phyloP scores from a whole-genome alignment of 2,329 filamentous ascomycete genomes.

The Aspergillus fijiensis region DNA sequence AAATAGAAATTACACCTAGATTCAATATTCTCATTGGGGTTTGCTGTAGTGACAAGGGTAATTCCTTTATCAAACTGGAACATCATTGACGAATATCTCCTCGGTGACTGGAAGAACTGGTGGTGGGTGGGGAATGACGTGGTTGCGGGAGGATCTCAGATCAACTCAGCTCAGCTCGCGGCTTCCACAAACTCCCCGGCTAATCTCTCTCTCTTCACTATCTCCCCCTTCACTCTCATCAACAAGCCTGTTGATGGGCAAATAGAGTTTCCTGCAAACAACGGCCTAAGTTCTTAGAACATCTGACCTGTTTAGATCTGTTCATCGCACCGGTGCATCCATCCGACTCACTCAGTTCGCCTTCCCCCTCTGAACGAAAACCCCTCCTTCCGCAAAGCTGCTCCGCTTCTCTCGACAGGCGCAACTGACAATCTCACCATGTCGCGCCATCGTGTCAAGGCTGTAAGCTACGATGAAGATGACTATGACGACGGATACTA shows the following conservation, averaged over 20 bases:
- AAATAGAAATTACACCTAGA: conserved; percentile 2
- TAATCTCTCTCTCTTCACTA: background rate
- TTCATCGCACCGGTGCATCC: background rate
- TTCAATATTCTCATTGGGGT: background rate
- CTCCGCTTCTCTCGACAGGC: background rate
- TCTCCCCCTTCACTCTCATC: background rate
- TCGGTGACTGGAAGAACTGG: background rate
- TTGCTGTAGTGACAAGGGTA: background rate
- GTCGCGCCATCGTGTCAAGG: conserved; percentile 49
- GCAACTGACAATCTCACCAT: conserved; percentile 28
- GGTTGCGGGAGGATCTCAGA: conserved; percentile 16
- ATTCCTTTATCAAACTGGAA: no score
- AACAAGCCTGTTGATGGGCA: background rate
- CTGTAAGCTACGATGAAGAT: conserved; percentile 44
- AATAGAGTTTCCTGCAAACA: background rate
- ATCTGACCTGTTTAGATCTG: background rate
- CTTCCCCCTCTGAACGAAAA: background rate
- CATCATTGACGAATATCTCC: background rate
- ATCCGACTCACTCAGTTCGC: background rate
- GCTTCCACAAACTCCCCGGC: background rate
- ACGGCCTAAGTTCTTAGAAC: background rate
- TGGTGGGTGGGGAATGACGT: conserved; percentile 36
- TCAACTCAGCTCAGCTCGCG: background rate
- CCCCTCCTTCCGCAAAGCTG: conserved; percentile 3
- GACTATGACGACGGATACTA: conserved; percentile 44